phyloP scores from a whole-genome alignment of 2,329 filamentous ascomycete species.

The Fusarium pininemorale region DNA sequence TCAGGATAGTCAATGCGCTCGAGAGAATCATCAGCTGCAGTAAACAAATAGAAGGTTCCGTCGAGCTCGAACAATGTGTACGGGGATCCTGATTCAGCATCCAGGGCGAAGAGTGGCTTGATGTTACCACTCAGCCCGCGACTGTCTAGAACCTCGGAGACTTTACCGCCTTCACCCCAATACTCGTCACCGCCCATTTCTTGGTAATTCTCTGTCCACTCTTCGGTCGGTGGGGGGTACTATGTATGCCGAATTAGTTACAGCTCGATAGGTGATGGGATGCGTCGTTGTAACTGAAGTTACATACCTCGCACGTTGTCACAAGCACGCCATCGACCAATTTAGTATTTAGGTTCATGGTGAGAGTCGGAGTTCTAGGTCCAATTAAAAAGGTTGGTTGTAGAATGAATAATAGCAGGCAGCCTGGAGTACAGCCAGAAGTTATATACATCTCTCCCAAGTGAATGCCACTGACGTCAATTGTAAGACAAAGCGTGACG shows the following conservation, averaged over 20 bases:
- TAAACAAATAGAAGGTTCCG: neutral
- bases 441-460: neutral
- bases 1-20: neutral
- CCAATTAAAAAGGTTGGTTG: neutral
- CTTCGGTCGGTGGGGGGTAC: neutral
- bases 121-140: neutral
- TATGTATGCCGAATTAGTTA: fast-evolving
- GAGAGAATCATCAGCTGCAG: neutral
- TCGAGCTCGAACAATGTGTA: neutral
- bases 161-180: neutral
- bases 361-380: neutral
- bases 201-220: neutral
- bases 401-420: neutral
- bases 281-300: too few species aligned
- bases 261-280: neutral
- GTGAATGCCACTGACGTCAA: neutral
- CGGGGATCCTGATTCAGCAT: neutral
- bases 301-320: neutral
- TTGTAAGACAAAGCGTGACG: neutral
- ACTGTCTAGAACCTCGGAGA: neutral
- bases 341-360: neutral
- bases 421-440: neutral
- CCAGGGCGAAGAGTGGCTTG: neutral
- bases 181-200: neutral
- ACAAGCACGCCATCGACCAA: neutral